Base-by-base conservation (phyloP, 306 rosid species). In the Neltuma alba region DNA sequence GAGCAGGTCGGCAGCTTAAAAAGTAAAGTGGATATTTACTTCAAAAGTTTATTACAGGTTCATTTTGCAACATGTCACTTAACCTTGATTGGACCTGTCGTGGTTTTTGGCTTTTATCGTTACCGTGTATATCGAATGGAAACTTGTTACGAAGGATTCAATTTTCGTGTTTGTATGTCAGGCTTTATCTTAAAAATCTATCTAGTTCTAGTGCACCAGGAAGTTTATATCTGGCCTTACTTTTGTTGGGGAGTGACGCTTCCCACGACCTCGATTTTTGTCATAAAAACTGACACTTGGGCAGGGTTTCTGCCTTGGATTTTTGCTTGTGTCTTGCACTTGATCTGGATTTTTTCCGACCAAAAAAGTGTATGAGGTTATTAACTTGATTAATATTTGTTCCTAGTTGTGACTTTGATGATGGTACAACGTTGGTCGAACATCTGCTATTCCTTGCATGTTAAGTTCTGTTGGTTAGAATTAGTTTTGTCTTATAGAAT, bases 1-100 rank as follows among this genome's bases (percentile, higher is more conserved):
- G 80, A 89, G 82, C 67, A 72, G 80, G 63, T 41, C 83, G 6
- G 79, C 82, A 63, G 79, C 83, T 63, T 80, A 33, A 82, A 83
- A 48, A 73, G 76, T 76, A 48, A 66, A 55, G 68, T 54, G 31
- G 28, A 71, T 55, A 36, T 74, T 30, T 55, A 25, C 20, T 38
- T 15, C 9, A 11, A 11, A 54, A 73, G 78, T 38, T 25, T 9
- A 57, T 37, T 3, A 9, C 31, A 3, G 31, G 18, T 38, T 57
- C 68, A 57, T 21, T 38, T 74, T 37, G 30, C 68, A 38, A 23
- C 76, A 44, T 66, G 65, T 55, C 10, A 78, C 30, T 34, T 27
- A 10, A 38, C 42, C 40, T 74, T 70, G 52, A n/a, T 20, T 50
- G 47, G 31, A 54, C 54, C 30, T 74, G 67, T 21, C 74, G 16